Evolutionary conservation across 2,329 filamentous ascomycete species (phyloP).

Genomic region (Arachnopeziza araneosa): DNA sequence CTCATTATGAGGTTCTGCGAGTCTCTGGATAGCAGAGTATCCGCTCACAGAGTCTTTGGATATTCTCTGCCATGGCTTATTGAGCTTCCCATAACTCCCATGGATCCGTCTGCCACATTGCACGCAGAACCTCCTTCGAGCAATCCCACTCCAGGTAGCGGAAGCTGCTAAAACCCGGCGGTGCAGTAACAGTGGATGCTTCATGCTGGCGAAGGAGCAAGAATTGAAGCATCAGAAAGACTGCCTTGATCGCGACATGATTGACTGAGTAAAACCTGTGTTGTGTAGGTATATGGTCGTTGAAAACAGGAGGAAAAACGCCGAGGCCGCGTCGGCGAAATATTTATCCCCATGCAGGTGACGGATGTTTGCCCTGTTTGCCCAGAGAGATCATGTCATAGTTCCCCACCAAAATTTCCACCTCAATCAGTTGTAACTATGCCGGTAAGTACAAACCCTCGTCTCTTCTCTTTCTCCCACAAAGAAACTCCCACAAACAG

Average conservation of each 20-base stretch:
- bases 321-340: not conserved
- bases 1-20: constrained; percentile 22
- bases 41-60: not conserved
- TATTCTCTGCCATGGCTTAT: not conserved
- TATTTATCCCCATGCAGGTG: not conserved
- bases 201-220: not conserved
- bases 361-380: not conserved
- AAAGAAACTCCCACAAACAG: not conserved
- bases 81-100: not conserved
- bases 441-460: not conserved
- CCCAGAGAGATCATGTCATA: not conserved
- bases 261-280: not conserved
- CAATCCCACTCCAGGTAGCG: not conserved
- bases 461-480: not conserved
- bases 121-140: constrained; percentile 2
- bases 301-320: not conserved
- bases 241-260: not conserved
- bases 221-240: not conserved
- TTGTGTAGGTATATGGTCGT: not conserved
- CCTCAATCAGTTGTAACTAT: not conserved
- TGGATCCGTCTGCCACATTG: constrained; percentile 2
- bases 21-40: not conserved
- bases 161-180: not conserved
- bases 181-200: not conserved
- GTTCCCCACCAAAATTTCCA: not conserved